Evolutionary conservation across 176 grass and related monocot species (phyloP).

Genomic region (Elaeis guineensis): DNA sequence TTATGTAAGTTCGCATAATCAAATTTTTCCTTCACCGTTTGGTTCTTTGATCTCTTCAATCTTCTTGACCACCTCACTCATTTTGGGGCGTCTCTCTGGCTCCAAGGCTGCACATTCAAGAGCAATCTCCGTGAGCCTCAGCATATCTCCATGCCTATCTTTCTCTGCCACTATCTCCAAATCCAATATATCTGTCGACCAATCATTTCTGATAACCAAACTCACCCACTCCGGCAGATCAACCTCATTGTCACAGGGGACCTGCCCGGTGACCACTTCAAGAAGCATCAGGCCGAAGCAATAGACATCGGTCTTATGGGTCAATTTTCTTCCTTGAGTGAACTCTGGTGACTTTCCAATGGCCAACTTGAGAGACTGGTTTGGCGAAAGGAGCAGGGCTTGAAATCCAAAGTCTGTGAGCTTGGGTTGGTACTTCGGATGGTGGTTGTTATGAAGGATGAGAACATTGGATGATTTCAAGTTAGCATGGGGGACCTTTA

Average conservation of each 20-base stretch:
- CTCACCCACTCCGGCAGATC: conserved; percentile 72
- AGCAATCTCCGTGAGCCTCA: conserved; percentile 67
- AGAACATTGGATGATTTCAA: conserved; percentile 86
- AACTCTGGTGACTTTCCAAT: conserved; percentile 61
- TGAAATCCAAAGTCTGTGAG: conserved; percentile 73
- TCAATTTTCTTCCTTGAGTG: conserved; percentile 30
- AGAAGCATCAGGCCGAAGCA: conserved; percentile 79
- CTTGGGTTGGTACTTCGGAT: conserved; percentile 27
- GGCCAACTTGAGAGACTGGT: conserved; percentile 35
- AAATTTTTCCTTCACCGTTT: conserved; percentile 12
- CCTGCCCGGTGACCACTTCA: conserved; percentile 77
- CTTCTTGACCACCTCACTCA: conserved; percentile 51
- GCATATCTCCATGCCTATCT: conserved; percentile 66
- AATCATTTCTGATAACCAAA: conserved; percentile 69
- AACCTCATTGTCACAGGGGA: conserved; percentile 55
- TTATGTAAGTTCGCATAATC: too few species aligned
- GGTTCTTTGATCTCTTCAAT: conserved; percentile 49
- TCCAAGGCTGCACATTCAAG: conserved; percentile 57
- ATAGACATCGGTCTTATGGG: conserved; percentile 64
- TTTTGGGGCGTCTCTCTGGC: conserved; percentile 52
- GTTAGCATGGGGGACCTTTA: conserved; percentile 76
- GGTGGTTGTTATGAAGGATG: conserved; percentile 9
- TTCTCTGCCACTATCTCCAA: conserved; percentile 58
- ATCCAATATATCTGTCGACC: conserved; percentile 88
- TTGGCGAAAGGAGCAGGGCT: conserved; percentile 35